phyloP scores from a whole-genome alignment of 495 filamentous ascomycete species.

The Glonium stellatum region DNA sequence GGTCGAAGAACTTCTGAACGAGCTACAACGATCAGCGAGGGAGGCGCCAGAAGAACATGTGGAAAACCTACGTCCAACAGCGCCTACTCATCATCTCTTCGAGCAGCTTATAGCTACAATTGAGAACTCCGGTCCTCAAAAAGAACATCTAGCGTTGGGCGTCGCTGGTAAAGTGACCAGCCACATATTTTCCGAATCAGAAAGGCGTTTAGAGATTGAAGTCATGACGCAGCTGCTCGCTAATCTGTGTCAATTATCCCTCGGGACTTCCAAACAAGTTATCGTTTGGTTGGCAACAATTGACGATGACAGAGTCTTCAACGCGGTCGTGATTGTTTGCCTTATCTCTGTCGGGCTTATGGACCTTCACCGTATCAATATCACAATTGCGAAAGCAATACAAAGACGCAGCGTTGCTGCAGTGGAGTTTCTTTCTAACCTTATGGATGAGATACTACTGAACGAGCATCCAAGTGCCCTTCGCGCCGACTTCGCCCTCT shows the following conservation, averaged over 20 bases:
- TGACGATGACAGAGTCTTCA: slow-evolving; percentile 70
- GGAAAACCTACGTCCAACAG: slow-evolving; percentile 47
- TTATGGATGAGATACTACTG: slow-evolving; percentile 71
- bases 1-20: slow-evolving; percentile 61
- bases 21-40: slow-evolving; percentile 58
- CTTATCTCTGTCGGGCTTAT: slow-evolving; percentile 67
- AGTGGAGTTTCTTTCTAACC: slow-evolving; percentile 63
- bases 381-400: slow-evolving; percentile 64
- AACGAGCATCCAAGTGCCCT: slow-evolving; percentile 68
- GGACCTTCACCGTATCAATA: slow-evolving; percentile 74
- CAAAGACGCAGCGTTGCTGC: slow-evolving; percentile 58
- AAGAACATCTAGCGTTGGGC: slow-evolving; percentile 61
- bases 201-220: slow-evolving; percentile 65
- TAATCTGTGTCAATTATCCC: slow-evolving; percentile 70
- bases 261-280: slow-evolving; percentile 63
- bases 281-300: slow-evolving; percentile 63
- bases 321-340: slow-evolving; percentile 66
- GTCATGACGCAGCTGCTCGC: slow-evolving; percentile 74
- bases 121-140: slow-evolving; percentile 38
- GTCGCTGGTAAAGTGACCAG: slow-evolving; percentile 66
- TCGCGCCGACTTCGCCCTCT: slow-evolving; percentile 78
- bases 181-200: slow-evolving; percentile 55
- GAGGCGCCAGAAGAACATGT: slow-evolving; percentile 64
- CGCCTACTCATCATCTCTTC: slow-evolving; percentile 33
- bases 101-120: slow-evolving; percentile 48